These are phyloP conservation scores for Xerocomellus intermedius DNA, from an alignment of 768 basidiomycete genomes.

Conservation along the genomic window DNA sequence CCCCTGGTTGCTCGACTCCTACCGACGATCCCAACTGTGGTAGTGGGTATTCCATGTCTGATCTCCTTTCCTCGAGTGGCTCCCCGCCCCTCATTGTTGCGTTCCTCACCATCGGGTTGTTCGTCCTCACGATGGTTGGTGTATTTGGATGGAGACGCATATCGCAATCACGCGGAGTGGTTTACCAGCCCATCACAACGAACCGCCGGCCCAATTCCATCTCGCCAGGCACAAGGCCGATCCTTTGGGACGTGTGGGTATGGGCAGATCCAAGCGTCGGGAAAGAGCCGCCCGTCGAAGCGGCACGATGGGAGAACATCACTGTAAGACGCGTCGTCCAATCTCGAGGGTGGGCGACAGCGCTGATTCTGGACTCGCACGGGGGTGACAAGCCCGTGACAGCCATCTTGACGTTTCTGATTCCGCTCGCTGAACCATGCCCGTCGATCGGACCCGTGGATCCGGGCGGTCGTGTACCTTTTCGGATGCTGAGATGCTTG, in stretches of 20 bases:
- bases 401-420: slow-evolving; percentile 11
- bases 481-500: background rate
- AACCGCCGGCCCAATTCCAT: background rate
- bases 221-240: slow-evolving; percentile 33
- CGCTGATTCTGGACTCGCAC: background rate
- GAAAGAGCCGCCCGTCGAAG: background rate
- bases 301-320: slow-evolving; percentile 39
- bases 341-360: background rate
- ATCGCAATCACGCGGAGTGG: slow-evolving; percentile 11
- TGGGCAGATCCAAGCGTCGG: slow-evolving; percentile 22
- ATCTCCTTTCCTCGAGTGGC: slow-evolving; percentile 32
- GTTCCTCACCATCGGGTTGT: slow-evolving; percentile 58
- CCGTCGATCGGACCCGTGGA: background rate
- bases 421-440: background rate
- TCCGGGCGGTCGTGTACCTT: background rate
- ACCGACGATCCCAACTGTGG: background rate
- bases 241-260: slow-evolving; percentile 47
- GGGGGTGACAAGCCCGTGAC: slow-evolving; percentile 24
- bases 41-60: background rate
- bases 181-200: slow-evolving; percentile 1
- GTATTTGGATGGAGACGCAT: slow-evolving; percentile 48
- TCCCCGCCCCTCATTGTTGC: slow-evolving; percentile 59
- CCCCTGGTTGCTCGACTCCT: background rate
- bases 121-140: slow-evolving; percentile 46
- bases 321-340: slow-evolving; percentile 34